Base-by-base conservation (phyloP, 768 basidiomycete species). In the Harrya chromipes region DNA sequence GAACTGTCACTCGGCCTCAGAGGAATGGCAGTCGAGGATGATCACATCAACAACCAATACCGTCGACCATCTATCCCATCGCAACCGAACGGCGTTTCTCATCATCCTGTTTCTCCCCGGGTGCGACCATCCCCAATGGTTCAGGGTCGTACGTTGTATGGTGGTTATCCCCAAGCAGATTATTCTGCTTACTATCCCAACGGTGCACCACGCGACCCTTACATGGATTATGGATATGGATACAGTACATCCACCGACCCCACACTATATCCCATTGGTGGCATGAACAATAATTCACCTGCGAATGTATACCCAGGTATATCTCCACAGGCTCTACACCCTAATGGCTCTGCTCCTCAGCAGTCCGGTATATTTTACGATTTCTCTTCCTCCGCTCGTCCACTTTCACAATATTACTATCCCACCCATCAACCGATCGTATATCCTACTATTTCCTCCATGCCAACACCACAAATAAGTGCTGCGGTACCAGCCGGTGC, bases 391-490 rank as follows among this genome's bases (percentile, higher is more conserved):
- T 59, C 72, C 12, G 69, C 74, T 40, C 75, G 77, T 38, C 72
- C 77, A 4, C 70, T 77, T 11, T 79, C 83, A 12, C 84, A 80
- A 52, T 87, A 75, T 59, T 88, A 74, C 60, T 85, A 82, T 59
- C 73, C 80, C 24, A 59, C 77, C 13, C 74, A 72, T 52, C 84
- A 83, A 59, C 68, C 79, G 6, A 72, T 86, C 61, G 70, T 86
- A 51, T 86, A 82, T 64, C 75, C 80, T 50, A 64, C 73, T 12
- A 72, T 75, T 23, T 71, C 78, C 13, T 67, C 77, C 23, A 76
- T 84, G 71, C 66, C 76, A 8, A 70, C 73, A n/a, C 68, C 76
- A 20, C 81, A 81, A 47, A 49, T 80, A 23, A 61, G 68, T 29
- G 59, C 73, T 37, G 64, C 75, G 19, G 64, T 67, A 38, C 72